Conservation (phyloP, 2,329 filamentous ascomycete species). For the Didymella pomorum region DNA sequence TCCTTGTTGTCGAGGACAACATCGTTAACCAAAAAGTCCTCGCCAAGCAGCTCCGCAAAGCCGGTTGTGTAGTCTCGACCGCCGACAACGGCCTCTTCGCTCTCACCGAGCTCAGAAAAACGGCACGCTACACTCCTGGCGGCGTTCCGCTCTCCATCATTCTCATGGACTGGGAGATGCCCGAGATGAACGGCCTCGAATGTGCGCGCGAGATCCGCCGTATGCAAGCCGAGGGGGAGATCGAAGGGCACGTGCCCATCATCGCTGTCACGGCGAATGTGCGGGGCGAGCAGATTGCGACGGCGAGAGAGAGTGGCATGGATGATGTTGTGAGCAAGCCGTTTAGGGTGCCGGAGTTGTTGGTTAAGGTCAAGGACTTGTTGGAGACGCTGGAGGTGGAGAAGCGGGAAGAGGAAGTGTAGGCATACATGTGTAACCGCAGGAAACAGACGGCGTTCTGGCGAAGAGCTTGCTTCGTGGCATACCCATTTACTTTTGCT, state of each 20-base stretch:
- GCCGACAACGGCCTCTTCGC: conserved; percentile 48
- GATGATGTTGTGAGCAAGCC: conserved; percentile 49
- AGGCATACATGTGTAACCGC: neutral
- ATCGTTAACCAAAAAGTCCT: conserved; percentile 49
- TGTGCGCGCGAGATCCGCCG: conserved; percentile 45
- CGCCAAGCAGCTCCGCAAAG: conserved; percentile 42
- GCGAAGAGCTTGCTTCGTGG: neutral
- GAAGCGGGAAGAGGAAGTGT: neutral
- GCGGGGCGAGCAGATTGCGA: conserved; percentile 43
- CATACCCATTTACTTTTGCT: conserved; percentile 1
- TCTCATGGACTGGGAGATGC: conserved; percentile 52
- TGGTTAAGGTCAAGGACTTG: conserved; percentile 37
- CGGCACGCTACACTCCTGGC: conserved; percentile 21
- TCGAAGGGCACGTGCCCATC: conserved; percentile 43
- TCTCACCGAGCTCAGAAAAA: conserved; percentile 36
- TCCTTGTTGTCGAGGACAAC: conserved; percentile 50
- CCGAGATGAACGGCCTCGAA: conserved; percentile 50
- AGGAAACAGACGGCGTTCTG: neutral
- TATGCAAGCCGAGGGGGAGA: conserved; percentile 32
- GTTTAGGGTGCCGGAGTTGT: conserved; percentile 44
- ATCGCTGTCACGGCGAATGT: conserved; percentile 51
- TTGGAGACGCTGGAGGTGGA: conserved; percentile 23
- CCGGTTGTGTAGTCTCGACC: conserved; percentile 39
- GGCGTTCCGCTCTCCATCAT: conserved; percentile 40
- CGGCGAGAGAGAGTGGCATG: conserved; percentile 45